Evolutionary conservation across 306 rosid species (phyloP).

Genomic region (Vigna unguiculata): DNA sequence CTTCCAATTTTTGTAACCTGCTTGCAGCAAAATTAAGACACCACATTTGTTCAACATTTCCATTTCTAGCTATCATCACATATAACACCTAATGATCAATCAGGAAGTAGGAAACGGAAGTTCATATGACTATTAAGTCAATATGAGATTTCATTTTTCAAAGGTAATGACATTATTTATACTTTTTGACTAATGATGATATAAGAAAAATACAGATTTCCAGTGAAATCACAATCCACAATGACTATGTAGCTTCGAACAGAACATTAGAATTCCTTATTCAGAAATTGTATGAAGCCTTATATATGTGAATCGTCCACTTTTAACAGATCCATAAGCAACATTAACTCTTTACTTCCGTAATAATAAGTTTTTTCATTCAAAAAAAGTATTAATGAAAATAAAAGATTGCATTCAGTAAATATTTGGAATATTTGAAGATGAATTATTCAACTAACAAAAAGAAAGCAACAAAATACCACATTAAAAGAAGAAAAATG

Average conservation of each 20-base stretch:
- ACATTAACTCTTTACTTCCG: conserved; percentile 29
- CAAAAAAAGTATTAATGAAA: conserved; percentile 27
- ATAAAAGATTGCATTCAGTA: conserved; percentile 21
- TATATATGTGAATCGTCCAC: conserved; percentile 11
- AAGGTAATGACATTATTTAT: conserved; percentile 28
- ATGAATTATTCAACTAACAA: conserved; percentile 18
- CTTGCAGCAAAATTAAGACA: conserved; percentile 50
- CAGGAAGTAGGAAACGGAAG: conserved; percentile 30
- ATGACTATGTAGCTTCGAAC: conserved; percentile 14
- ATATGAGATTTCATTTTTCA: conserved; percentile 35
- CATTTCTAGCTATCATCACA: conserved; percentile 30
- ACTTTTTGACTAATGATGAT: conserved; percentile 1
- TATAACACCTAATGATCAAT: conserved; percentile 24
- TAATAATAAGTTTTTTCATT: conserved; percentile 8
- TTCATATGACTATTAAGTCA: conserved; percentile 30
- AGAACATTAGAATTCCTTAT: conserved; percentile 31
- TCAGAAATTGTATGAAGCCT: conserved; percentile 32
- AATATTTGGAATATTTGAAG: conserved; percentile 26
- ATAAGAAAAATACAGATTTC: conserved; percentile 25
- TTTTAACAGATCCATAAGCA: conserved; percentile 19
- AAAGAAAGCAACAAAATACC: conserved; percentile 31
- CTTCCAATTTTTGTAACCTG: conserved; percentile 97
- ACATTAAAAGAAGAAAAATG: conserved; percentile 10
- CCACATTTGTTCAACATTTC: conserved; percentile 38
- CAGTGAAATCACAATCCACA: conserved; percentile 33